Conservation (phyloP, 1,139 yeast species). For the Protomyces inundatus region DNA sequence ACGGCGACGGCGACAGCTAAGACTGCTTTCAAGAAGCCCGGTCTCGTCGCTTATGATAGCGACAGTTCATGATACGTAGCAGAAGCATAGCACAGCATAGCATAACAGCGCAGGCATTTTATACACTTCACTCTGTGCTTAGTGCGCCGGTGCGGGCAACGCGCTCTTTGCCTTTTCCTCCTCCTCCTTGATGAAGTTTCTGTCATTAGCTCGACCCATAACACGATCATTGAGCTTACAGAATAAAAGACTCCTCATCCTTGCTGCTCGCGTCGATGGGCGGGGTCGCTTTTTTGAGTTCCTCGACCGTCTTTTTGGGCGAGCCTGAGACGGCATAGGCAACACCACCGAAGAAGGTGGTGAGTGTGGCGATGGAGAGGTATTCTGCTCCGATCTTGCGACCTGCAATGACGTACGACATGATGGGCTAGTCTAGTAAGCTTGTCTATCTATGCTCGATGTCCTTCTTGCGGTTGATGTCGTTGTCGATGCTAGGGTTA, state of each 20-base stretch:
- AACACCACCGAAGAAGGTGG: constrained; percentile 37
- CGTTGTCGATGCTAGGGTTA: not conserved
- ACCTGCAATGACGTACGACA: constrained; percentile 26
- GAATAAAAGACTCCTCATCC: constrained; percentile 24
- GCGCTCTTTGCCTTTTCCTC: constrained; percentile 24
- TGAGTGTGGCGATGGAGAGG: constrained; percentile 41
- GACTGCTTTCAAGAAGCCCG: not conserved
- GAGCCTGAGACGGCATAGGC: constrained; percentile 36
- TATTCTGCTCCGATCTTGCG: constrained; percentile 28
- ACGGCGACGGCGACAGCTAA: not conserved
- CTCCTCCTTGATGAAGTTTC: constrained; percentile 25
- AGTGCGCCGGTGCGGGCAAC: constrained; percentile 14
- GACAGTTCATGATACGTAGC: constrained; percentile 1
- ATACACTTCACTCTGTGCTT: not conserved
- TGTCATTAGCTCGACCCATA: not conserved
- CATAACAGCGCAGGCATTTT: not conserved
- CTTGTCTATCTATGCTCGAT: not conserved
- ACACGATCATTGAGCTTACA: not conserved
- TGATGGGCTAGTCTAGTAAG: not conserved
- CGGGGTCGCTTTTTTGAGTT: constrained; percentile 18
- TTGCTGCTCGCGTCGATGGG: constrained; percentile 19
- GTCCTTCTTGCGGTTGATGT: not conserved
- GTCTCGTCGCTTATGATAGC: constrained; percentile 15
- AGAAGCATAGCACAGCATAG: not conserved
- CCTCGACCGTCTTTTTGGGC: constrained; percentile 29